A percentile compares a stretch with the other conserved stretches of the same genome.
Evolutionary conservation across 2,329 filamentous ascomycete genomes (phyloP).

Genomic region (Claviceps arundinis): DNA sequence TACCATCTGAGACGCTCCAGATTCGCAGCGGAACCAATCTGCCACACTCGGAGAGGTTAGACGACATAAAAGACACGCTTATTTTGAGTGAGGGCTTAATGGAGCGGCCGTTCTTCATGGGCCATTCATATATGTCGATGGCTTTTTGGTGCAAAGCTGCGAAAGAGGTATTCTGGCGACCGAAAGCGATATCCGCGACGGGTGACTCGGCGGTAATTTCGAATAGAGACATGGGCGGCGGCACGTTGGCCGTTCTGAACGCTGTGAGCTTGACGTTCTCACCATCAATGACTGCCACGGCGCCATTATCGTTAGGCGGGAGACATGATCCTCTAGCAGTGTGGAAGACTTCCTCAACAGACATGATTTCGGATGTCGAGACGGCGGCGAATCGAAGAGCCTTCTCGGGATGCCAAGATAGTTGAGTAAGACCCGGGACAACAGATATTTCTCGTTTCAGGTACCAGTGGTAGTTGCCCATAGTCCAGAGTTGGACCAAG

Average conservation of each 20-base stretch:
- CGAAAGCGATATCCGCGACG: conserved; percentile 63
- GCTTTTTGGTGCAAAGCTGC: conserved; percentile 57
- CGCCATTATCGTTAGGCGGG: conserved; percentile 63
- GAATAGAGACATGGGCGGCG: conserved; percentile 82
- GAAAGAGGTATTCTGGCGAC: conserved; percentile 48
- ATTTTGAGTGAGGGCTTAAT: conserved; percentile 28
- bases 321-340: conserved; percentile 55
- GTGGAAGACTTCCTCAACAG: conserved; percentile 55
- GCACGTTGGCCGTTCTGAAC: conserved; percentile 69
- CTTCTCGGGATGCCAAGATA: conserved; percentile 81
- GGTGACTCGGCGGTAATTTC: conserved; percentile 52
- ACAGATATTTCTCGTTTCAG: conserved; percentile 74
- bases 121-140: conserved; percentile 59
- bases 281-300: conserved; percentile 77
- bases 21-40: conserved; percentile 19
- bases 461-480: conserved; percentile 96
- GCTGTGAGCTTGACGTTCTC: conserved; percentile 70
- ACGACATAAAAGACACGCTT: conserved; percentile 24
- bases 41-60: conserved; percentile 7
- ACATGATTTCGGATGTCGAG: conserved; percentile 35
- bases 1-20: conserved; percentile 14
- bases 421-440: conserved; percentile 16
- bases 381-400: conserved; percentile 52
- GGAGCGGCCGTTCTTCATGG: conserved; percentile 42
- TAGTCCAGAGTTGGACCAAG: conserved; percentile 86